Conservation (phyloP, 805 yeast genomes). For the Wickerhamomyces silvicola region DNA sequence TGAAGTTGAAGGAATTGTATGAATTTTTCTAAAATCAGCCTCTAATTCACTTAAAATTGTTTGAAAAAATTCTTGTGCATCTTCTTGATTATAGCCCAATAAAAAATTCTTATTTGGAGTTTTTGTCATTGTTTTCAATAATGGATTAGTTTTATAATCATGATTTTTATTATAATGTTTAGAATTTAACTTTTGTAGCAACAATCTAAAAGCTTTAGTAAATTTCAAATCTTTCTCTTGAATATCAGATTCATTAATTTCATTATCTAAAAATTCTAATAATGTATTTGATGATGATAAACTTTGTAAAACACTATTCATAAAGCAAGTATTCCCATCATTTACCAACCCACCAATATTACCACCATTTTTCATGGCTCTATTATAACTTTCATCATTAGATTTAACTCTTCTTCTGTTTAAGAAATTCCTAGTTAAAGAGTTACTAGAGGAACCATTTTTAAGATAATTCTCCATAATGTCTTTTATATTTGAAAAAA, state of each 20-base stretch:
- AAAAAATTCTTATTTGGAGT: conserved; percentile 75
- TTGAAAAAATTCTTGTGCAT: conserved; percentile 95
- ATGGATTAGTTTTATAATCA: conserved; percentile 53
- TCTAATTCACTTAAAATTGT: conserved; percentile 63
- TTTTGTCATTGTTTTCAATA: conserved; percentile 64
- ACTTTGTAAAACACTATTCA: conserved; percentile 85
- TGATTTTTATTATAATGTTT: conserved; percentile 46
- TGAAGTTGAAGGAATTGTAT: conserved; percentile 12
- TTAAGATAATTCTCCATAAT: neutral
- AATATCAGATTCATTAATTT: conserved; percentile 13
- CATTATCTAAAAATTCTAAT: conserved; percentile 45
- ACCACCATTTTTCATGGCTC: conserved; percentile 59
- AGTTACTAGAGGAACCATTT: neutral
- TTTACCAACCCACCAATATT: conserved; percentile 79
- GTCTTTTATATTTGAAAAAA: neutral
- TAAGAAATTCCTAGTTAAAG: conserved; percentile 1
- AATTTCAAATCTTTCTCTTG: conserved; percentile 32
- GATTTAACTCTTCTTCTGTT: conserved; percentile 7
- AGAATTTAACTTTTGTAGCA: conserved; percentile 50
- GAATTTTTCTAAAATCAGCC: conserved; percentile 38
- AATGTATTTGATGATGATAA: conserved; percentile 68
- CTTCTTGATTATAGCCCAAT: conserved; percentile 87
- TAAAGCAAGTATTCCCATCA: conserved; percentile 92
- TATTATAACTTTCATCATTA: conserved; percentile 13
- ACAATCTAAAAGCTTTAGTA: conserved; percentile 44